phyloP scores from a whole-genome alignment of 768 basidiomycete genomes.

The Antrodiella citrinella region DNA sequence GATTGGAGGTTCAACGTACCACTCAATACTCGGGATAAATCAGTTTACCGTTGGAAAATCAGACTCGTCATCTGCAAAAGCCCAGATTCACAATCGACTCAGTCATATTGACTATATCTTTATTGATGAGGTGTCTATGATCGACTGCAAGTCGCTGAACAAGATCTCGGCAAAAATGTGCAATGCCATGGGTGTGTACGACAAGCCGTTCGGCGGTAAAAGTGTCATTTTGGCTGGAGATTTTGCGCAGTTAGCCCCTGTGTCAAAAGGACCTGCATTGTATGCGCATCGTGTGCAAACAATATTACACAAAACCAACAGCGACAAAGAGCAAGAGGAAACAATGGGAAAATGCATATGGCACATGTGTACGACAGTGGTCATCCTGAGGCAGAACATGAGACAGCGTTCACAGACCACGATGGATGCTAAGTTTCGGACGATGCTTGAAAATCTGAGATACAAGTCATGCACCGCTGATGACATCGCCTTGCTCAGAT shows the following conservation, averaged over 20 bases:
- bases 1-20: conserved; percentile 17
- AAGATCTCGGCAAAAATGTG: conserved; percentile 19
- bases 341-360: conserved; percentile 13
- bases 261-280: conserved; percentile 7
- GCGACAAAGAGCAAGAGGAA: not conserved
- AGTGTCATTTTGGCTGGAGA: conserved; percentile 38
- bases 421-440: conserved; percentile 22
- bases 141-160: conserved; percentile 23
- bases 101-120: conserved; percentile 32
- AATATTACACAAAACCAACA: not conserved
- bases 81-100: conserved; percentile 1
- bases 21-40: conserved; percentile 11
- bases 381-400: conserved; percentile 15
- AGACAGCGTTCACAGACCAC: conserved; percentile 9
- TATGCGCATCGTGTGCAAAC: conserved; percentile 11
- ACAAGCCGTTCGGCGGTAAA: conserved; percentile 28
- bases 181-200: conserved; percentile 9
- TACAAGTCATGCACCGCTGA: conserved; percentile 30
- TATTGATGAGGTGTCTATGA: conserved; percentile 38
- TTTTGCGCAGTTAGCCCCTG: conserved; percentile 30
- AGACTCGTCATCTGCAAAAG: conserved; percentile 4
- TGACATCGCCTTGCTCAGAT: conserved; percentile 28
- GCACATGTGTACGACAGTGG: conserved; percentile 13
- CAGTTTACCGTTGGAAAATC: not conserved
- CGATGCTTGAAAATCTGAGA: conserved; percentile 28